phyloP scores from a whole-genome alignment of 371 early-diverging fungal genomes.

The Coemansia sp. region DNA sequence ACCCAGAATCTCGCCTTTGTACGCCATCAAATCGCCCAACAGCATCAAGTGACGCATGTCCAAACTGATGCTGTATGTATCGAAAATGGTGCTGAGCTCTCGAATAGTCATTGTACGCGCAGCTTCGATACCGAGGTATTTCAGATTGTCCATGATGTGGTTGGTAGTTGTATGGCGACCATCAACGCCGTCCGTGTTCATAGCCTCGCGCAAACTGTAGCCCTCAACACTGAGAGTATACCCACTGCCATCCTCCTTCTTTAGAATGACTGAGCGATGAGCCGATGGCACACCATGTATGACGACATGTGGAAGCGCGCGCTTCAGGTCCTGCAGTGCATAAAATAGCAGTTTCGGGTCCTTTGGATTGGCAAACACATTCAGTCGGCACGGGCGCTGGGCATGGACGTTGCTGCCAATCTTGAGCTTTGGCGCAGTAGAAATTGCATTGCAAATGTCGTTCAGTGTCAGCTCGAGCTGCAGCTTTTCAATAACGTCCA shows the following conservation, averaged over 20 bases:
- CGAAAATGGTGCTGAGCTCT: conserved; percentile 86
- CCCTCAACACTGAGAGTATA: conserved; percentile 90
- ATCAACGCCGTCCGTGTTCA: conserved; percentile 86
- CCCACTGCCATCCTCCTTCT: conserved; percentile 60
- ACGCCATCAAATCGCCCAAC: conserved; percentile 98
- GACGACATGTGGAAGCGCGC: conserved; percentile 78
- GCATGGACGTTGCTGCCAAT: conserved; percentile 73
- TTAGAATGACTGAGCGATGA: conserved; percentile 84
- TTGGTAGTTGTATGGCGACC: conserved; percentile 83
- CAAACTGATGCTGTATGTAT: conserved; percentile 94
- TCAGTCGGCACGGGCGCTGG: conserved; percentile 70
- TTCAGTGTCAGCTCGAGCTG: conserved; percentile 82
- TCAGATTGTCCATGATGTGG: conserved; percentile 90
- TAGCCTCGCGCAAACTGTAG: conserved; percentile 87
- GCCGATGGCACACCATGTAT: conserved; percentile 86
- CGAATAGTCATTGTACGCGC: conserved; percentile 79
- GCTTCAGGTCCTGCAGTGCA: conserved; percentile 78
- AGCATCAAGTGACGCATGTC: conserved; percentile 98
- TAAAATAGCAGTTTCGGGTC: conserved; percentile 67
- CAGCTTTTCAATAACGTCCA: conserved; percentile 73
- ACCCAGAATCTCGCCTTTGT: conserved; percentile 97
- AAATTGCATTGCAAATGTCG: conserved; percentile 76
- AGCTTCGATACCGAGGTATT: conserved; percentile 97
- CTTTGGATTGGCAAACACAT: conserved; percentile 69
- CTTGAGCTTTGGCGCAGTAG: conserved; percentile 82